Evolutionary conservation across 116 monocot genomes (phyloP), one percentile per base, ranked within the genome.

Genomic region (Papilionanthe hybrid): DNA sequence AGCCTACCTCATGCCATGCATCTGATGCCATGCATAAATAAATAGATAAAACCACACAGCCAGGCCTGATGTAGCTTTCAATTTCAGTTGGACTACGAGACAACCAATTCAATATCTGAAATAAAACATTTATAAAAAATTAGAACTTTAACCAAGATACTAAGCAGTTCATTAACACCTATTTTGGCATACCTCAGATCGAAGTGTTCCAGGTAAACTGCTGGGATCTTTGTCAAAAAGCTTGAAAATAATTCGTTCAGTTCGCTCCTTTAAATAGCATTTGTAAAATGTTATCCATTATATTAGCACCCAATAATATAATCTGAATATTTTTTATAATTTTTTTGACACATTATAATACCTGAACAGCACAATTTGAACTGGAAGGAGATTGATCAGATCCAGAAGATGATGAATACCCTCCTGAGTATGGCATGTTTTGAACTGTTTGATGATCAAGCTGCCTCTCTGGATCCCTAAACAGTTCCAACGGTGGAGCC

Each of bases 31-130:
- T 95, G 30, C 89, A 91, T 44, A 88, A 27, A 88, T 99, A 99
- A 74, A 99, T 32, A 5, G 99, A 93, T 55, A 99, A 65, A 47
- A 99, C 90, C 15, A 99, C 86, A 81, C 99, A 99, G 72, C 99
- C 99, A 65, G 99, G 99, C 27, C 99, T 81, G 77, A 95, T 99
- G 83, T 99, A 99, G 80, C 99, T 92, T 84, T 99, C 99, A 85
- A 99, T 99, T 43, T 95, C 93, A 10, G 90, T 90, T 27, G 99
- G 99, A 83, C 93, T 99, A 81, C 84, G 83, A 63, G 95, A 87
- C n/a, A 99, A 89, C 99, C 99, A 99, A 83, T 90, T 92, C 22
- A 90, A 72, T 77, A 99, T 85, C 99, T 99, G 82, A 63, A 88
- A 85, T 37, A 78, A 73, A 81, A 17, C 42, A 73, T 25, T 25